Conservation (phyloP, 2,329 filamentous ascomycete species). For the Colletotrichum sojae region DNA sequence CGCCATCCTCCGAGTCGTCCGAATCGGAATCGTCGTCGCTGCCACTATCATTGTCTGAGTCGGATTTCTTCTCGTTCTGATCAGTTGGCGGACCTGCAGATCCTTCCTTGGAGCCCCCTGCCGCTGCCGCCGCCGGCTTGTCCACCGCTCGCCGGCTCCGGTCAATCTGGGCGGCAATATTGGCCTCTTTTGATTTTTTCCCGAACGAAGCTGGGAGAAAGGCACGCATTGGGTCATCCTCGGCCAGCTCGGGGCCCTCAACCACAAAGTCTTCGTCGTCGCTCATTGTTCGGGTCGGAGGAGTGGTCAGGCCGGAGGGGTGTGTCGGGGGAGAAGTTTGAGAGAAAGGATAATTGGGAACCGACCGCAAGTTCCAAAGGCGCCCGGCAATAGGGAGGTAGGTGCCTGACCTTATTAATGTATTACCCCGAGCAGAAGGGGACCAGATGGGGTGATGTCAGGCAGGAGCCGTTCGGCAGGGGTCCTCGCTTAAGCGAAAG, state of each 20-base stretch:
- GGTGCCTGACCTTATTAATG: too few relatives aligned
- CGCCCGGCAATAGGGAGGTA: too few relatives aligned
- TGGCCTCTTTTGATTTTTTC: constrained; percentile 80
- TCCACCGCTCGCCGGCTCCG: constrained; percentile 76
- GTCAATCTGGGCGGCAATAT: constrained; percentile 86
- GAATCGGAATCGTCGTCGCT: constrained; percentile 69
- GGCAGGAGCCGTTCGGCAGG: constrained; percentile 31
- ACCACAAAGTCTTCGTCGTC: constrained; percentile 73
- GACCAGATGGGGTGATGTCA: constrained; percentile 37
- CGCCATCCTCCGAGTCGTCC: constrained; percentile 78
- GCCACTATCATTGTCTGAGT: constrained; percentile 55
- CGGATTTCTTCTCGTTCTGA: constrained; percentile 42
- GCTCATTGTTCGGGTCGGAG: constrained; percentile 56
- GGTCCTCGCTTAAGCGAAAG: constrained; percentile 32
- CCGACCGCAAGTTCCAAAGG: not conserved
- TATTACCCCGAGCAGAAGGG: not conserved
- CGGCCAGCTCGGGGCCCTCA: constrained; percentile 67
- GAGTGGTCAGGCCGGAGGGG: not conserved
- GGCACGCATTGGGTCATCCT: constrained; percentile 79
- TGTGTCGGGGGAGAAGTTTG: constrained; percentile 3
- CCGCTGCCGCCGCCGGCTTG: constrained; percentile 45
- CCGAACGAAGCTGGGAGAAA: constrained; percentile 90
- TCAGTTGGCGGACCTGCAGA: constrained; percentile 44
- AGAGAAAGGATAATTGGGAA: not conserved
- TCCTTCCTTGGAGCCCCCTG: constrained; percentile 47